Evolutionary conservation across 305 asterid species (phyloP).

Genomic region (Nicotiana rustica): DNA sequence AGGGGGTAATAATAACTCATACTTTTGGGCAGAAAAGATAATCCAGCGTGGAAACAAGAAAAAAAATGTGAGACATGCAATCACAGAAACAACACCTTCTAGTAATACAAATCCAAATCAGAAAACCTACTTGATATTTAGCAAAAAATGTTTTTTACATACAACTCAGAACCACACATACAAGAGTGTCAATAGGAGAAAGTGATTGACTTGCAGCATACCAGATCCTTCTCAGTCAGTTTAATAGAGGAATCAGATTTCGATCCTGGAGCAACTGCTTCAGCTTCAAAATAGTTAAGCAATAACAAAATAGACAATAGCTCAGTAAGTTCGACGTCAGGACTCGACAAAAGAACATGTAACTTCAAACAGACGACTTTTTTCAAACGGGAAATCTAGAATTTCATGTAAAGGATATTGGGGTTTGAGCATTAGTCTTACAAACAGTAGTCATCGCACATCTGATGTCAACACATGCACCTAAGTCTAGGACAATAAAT

Average conservation of each 20-base stretch:
- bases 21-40: background rate
- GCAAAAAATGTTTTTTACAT: background rate
- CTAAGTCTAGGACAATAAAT: background rate
- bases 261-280: conserved; percentile 43
- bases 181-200: background rate
- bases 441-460: background rate
- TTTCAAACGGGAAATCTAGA: background rate
- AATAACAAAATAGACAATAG: background rate
- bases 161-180: background rate
- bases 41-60: background rate
- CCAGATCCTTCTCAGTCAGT: conserved; percentile 43
- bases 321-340: background rate
- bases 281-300: conserved; percentile 46
- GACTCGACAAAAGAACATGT: background rate
- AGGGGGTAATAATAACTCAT: background rate
- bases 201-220: conserved; percentile 30
- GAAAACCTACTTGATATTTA: background rate
- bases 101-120: background rate
- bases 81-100: background rate
- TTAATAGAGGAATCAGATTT: conserved; percentile 42
- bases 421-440: background rate
- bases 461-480: background rate
- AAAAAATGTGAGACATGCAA: background rate
- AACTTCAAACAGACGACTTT: background rate
- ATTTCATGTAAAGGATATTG: background rate